Conservation (phyloP, 345 rosid genomes). For the rapeseed (Brassica napus) region Da-Ae NC_063439.1:11429001-11429500, state of each 20-base stretch:
- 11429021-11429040: too few relatives aligned
- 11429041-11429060: constrained; percentile 76
- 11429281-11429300: neutral
- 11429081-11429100: neutral
- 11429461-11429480: too few relatives aligned
- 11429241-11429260: constrained; percentile 69
- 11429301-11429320: neutral
- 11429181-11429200: constrained; percentile 70
- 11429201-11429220: constrained; percentile 91
- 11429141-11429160: constrained; percentile 42
- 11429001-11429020: too few relatives aligned
- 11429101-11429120: neutral
- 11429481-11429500: too few relatives aligned
- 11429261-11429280: neutral
- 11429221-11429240: constrained; percentile 97
- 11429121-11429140: neutral
- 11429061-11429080: constrained; percentile 71
- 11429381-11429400: constrained; percentile 9
- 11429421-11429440: too few relatives aligned
- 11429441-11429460: too few relatives aligned
- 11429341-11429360: constrained; percentile 94
- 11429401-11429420: neutral
- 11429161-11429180: constrained; percentile 93
- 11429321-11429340: constrained; percentile 73
- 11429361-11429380: constrained; percentile 50